Evolutionary conservation across 495 filamentous ascomycete genomes (phyloP), one percentile per base, ranked within the genome.

Genomic region (Echria macrotheca): DNA sequence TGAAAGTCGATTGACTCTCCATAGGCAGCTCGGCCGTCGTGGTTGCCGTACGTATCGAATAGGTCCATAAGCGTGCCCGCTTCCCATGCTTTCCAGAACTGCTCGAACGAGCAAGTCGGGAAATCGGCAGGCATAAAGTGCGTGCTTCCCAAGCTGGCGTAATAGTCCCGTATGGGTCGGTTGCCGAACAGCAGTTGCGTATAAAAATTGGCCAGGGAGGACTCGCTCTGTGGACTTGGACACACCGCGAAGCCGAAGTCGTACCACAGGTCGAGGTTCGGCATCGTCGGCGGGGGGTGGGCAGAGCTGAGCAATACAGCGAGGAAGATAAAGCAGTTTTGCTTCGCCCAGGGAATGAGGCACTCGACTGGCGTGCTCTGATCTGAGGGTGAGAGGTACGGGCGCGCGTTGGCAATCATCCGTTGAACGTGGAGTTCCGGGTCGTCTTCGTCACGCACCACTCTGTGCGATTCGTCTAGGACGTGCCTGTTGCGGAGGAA

Each of bases 51-150:
- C 10, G 4, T 17, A 15, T 46, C 43, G 28, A 46, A 46, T 19
- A 46, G 26, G 26, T 17, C 25, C 25, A 46, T 33, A 5, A 46
- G 26, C 25, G 43, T 32, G 5, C 43, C 43, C 15, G 6, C 15
- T 24, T 46, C 43, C 43, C 43, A 46, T 17, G 43, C 43, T 8
- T 19, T 32, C 43, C 43, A 46, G 17, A 46, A 46, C 6, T 15
- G 4, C 3, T 18, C 26, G 14, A 46, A 46, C 9, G 25, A 10
- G 26, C 43, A 33, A 12, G 43, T 33, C n/a, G 43, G 43, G 10
- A 19, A 18, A 21, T 46, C 43, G 3, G 25, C n/a, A 32, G 43
- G 43, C 7, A 14, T 21, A 18, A 19, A 33, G 18, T 32, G 17
- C 28, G 3, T 33, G 25, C 8, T 33, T 2, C 26, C 26, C 3